phyloP scores from a whole-genome alignment of 2,329 filamentous ascomycete species.

The Rhinocladiella mackenziei region DNA sequence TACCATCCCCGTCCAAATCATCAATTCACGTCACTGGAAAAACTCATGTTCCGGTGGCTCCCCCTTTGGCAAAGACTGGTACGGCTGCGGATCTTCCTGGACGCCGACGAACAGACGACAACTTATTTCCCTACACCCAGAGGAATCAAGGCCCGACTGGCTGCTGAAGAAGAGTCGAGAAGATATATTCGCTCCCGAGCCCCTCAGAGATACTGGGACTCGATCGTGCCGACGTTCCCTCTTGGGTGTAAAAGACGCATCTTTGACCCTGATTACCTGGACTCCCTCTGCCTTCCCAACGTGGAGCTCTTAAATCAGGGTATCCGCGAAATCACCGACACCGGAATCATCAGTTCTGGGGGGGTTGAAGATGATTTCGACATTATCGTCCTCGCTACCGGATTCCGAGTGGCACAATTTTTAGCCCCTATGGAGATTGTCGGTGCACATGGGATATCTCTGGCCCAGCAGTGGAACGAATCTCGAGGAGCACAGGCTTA shows the following conservation, averaged over 20 bases:
- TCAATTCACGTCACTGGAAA: conserved; percentile 37
- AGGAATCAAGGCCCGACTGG: conserved; percentile 2
- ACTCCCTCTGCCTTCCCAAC: conserved; percentile 50
- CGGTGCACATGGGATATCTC: conserved; percentile 28
- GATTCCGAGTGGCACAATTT: conserved; percentile 37
- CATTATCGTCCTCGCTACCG: conserved; percentile 36
- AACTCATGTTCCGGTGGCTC: conserved; percentile 44
- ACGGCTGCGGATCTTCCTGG: conserved; percentile 11
- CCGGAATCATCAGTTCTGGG: conserved; percentile 1
- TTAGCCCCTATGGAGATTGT: conserved; percentile 34
- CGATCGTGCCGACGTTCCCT: conserved; percentile 57
- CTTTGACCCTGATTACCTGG: conserved; percentile 54
- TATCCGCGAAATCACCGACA: conserved; percentile 7
- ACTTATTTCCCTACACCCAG: conserved; percentile 39
- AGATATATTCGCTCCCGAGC: conserved; percentile 46
- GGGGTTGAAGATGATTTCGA: conserved; percentile 26
- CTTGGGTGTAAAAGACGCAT: conserved; percentile 56
- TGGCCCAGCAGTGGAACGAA: conserved; percentile 34
- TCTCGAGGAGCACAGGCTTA: conserved; percentile 33
- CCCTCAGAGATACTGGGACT: conserved; percentile 57
- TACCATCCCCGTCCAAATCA: conserved; percentile 1
- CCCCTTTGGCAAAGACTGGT: conserved; percentile 9
- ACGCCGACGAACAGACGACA: conserved; percentile 37
- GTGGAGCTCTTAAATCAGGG: conserved; percentile 45
- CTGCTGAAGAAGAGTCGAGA: conserved; percentile 7